Percentiles rank a stretch among this genome's conserved stretches.
Evolutionary conservation across 495 filamentous ascomycete species (phyloP).

Genomic region (Aspergillus asperescens): DNA sequence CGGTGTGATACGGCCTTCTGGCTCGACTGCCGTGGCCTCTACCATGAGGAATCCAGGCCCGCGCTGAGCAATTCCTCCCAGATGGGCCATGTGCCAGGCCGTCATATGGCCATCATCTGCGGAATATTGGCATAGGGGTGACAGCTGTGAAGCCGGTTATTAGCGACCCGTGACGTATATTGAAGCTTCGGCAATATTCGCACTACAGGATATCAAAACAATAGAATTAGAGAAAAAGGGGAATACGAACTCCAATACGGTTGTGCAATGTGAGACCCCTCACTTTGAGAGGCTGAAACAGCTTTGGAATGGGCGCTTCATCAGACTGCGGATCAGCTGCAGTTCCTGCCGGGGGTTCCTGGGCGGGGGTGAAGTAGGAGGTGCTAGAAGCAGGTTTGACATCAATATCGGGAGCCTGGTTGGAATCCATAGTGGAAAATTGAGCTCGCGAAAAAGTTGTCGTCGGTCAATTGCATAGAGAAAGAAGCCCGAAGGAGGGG

Average conservation of each 20-base stretch:
- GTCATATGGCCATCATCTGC: constrained; percentile 59
- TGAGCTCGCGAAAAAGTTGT: not conserved
- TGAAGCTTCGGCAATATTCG: not conserved
- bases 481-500: too few species aligned
- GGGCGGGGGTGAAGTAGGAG: constrained; percentile 64
- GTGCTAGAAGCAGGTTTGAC: constrained; percentile 27
- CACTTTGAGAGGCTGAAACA: constrained; percentile 60
- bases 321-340: constrained; percentile 55
- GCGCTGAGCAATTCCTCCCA: constrained; percentile 56
- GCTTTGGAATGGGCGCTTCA: constrained; percentile 54
- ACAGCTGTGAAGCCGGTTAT: constrained; percentile 27
- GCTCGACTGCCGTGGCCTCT: constrained; percentile 67
- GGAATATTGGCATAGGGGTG: constrained; percentile 67
- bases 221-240: not conserved
- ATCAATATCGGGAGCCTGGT: not conserved
- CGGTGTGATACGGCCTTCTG: constrained; percentile 75
- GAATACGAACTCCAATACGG: constrained; percentile 45
- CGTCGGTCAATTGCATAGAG: not conserved
- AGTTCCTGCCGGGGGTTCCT: constrained; percentile 61
- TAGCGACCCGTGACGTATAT: constrained; percentile 12
- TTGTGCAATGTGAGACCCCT: constrained; percentile 57
- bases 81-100: constrained; percentile 56
- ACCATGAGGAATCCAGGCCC: constrained; percentile 65
- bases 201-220: too few species aligned
- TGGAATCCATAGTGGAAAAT: not conserved